Conservation (phyloP, 441 rosid species). For the Theobroma grandiflorum region DNA sequence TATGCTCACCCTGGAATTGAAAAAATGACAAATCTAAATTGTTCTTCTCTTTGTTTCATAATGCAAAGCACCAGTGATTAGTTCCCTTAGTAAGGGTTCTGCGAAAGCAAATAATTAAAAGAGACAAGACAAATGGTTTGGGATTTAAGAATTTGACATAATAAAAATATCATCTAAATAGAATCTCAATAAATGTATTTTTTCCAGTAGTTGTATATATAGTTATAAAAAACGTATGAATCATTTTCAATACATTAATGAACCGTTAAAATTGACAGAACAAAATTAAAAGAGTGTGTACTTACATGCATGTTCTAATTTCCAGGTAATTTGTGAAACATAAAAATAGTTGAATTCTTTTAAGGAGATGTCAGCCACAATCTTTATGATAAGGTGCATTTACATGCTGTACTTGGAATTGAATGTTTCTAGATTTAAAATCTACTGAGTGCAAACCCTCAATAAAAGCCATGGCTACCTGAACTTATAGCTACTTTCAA, state of each 20-base stretch:
- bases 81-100: neutral
- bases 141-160: neutral
- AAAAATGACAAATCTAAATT: neutral
- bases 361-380: neutral
- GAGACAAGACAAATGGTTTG: neutral
- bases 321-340: neutral
- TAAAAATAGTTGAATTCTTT: neutral
- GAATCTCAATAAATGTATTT: too few species aligned
- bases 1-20: neutral
- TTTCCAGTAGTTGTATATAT: too few species aligned
- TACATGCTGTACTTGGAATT: neutral
- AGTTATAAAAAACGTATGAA: too few species aligned
- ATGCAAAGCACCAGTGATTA: neutral
- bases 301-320: too few species aligned
- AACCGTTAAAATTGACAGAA: too few species aligned
- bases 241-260: too few species aligned
- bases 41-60: neutral
- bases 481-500: too few species aligned
- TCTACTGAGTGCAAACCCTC: neutral
- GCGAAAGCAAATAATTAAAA: neutral
- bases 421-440: neutral
- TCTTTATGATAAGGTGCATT: constrained; percentile 6
- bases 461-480: neutral
- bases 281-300: too few species aligned
- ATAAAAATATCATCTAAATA: too few species aligned